Percentiles rank a stretch among this genome's conserved stretches.
Conservation (phyloP, 495 filamentous ascomycete species). For the Darksidea phi region DNA sequence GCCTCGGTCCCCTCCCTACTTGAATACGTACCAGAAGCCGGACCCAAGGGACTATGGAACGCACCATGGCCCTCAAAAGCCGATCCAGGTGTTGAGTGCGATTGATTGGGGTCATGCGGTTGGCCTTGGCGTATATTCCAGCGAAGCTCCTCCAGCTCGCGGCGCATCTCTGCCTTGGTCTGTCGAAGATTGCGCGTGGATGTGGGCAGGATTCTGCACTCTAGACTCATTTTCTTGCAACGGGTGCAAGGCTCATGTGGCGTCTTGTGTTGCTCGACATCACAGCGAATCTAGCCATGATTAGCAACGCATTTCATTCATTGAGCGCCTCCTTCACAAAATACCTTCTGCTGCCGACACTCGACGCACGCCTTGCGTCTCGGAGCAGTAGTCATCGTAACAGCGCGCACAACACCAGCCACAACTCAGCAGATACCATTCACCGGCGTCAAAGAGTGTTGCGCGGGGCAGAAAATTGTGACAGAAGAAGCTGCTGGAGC, state of each 20-base stretch:
- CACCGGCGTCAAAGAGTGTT: neutral
- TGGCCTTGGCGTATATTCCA: conserved; percentile 20
- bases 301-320: neutral
- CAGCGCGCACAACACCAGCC: neutral
- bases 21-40: neutral
- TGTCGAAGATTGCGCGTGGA: conserved; percentile 31
- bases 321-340: neutral
- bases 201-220: conserved; percentile 30
- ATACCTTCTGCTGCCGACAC: conserved; percentile 33
- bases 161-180: conserved; percentile 33
- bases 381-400: conserved; percentile 8
- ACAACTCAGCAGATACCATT: neutral
- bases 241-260: conserved; percentile 24
- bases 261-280: conserved; percentile 28
- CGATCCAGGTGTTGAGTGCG: conserved; percentile 2
- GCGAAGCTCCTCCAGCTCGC: conserved; percentile 29
- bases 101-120: conserved; percentile 7
- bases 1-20: neutral
- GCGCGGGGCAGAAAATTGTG: neutral
- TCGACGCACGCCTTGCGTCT: conserved; percentile 31
- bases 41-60: neutral
- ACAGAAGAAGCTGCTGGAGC: neutral
- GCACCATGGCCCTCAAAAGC: neutral
- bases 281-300: conserved; percentile 26
- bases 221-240: conserved; percentile 20